phyloP scores from a whole-genome alignment of 495 filamentous ascomycete species.

The Neurospora sp. region DNA sequence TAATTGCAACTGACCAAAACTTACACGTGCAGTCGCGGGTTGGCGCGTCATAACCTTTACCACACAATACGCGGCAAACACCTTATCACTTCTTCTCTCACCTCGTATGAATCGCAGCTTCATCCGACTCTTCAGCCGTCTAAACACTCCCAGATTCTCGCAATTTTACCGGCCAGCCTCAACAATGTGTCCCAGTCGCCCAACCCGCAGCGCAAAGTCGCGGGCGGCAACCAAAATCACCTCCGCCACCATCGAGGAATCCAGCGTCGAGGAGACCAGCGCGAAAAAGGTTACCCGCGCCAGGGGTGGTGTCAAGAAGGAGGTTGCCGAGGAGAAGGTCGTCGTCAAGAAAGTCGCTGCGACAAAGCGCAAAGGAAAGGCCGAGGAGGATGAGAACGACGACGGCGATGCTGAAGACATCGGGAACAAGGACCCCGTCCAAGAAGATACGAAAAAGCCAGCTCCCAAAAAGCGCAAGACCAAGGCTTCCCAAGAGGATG shows the following conservation, averaged over 20 bases:
- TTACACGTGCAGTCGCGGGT: background rate
- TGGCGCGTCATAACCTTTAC: background rate
- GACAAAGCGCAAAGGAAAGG: slow-evolving; percentile 28
- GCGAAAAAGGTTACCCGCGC: background rate
- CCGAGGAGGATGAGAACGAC: slow-evolving; percentile 8
- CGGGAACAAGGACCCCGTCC: slow-evolving; percentile 9
- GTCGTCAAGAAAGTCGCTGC: slow-evolving; percentile 7
- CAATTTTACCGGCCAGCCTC: background rate
- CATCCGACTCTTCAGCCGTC: background rate
- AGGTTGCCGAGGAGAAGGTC: slow-evolving; percentile 3
- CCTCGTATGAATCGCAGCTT: background rate
- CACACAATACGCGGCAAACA: background rate
- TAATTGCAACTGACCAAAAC: background rate
- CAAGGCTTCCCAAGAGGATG: slow-evolving; percentile 31
- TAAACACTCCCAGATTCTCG: background rate
- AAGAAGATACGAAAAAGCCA: slow-evolving; percentile 19
- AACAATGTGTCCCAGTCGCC: background rate
- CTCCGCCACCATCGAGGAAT: background rate
- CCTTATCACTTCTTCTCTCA: background rate
- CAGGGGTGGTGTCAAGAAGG: background rate
- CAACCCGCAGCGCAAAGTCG: background rate
- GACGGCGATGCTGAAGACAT: slow-evolving; percentile 12
- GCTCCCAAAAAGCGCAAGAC: slow-evolving; percentile 38
- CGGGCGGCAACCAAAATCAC: background rate
- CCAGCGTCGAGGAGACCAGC: background rate